Percentiles rank a stretch among this genome's conserved stretches.
Conservation (phyloP, 2,329 filamentous ascomycete species). For the Xylaria sp. region DNA sequence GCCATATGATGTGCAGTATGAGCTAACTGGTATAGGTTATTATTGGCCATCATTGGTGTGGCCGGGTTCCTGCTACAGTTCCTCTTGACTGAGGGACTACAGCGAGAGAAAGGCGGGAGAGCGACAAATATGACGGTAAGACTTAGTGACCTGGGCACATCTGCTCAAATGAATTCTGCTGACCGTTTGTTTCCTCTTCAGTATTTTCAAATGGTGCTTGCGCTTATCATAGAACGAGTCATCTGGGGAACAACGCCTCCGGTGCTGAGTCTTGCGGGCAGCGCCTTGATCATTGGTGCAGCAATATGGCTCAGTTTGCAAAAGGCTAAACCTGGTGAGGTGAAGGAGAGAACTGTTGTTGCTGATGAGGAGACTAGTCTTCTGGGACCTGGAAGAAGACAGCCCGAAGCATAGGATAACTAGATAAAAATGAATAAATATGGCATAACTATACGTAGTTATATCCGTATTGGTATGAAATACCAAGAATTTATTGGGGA, state of each 20-base stretch:
- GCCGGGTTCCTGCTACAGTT: constrained; percentile 85
- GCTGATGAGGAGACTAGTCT: constrained; percentile 54
- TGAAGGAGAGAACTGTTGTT: constrained; percentile 35
- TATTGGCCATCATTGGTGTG: constrained; percentile 71
- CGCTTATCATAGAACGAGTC: constrained; percentile 54
- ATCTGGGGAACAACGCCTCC: constrained; percentile 58
- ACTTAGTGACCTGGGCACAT: not conserved
- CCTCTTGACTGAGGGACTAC: constrained; percentile 76
- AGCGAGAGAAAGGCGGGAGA: constrained; percentile 69
- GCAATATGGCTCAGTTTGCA: constrained; percentile 58
- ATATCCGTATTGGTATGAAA: too few relatives aligned
- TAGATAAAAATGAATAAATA: not conserved
- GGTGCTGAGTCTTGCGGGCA: constrained; percentile 53
- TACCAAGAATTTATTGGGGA: too few relatives aligned
- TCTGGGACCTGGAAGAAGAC: constrained; percentile 35
- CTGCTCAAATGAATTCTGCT: not conserved
- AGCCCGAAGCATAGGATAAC: constrained; percentile 20
- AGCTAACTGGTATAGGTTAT: constrained; percentile 52
- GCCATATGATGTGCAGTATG: not conserved
- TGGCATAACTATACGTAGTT: too few relatives aligned
- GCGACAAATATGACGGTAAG: constrained; percentile 53
- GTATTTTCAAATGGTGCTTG: constrained; percentile 51
- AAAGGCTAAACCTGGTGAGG: constrained; percentile 50
- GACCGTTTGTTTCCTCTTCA: constrained; percentile 23
- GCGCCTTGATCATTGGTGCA: constrained; percentile 55